A percentile compares a stretch with the other conserved stretches of the same genome.
These are phyloP conservation scores for Verbascum thapsus DNA, from an alignment of 257 asterid genomes.

Conservation along the genomic window DNA sequence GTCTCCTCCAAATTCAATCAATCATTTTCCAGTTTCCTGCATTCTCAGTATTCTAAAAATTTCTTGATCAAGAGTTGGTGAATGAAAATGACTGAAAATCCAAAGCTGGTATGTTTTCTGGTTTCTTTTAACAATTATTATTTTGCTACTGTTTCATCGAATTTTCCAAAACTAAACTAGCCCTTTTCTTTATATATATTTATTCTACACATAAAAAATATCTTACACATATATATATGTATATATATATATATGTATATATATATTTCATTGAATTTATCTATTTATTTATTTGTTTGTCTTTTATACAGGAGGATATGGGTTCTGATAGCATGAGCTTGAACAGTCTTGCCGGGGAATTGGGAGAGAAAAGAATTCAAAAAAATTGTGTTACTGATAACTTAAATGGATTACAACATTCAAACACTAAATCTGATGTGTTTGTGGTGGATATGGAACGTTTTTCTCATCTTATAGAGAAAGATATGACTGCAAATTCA, in stretches of 20 bases:
- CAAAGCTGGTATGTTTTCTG: slow-evolving; percentile 40
- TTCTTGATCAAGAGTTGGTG: slow-evolving; percentile 7
- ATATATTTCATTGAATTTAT: too few species aligned
- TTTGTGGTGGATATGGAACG: slow-evolving; percentile 76
- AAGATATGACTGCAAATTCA: slow-evolving; percentile 53
- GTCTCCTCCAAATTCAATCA: slow-evolving; percentile 29
- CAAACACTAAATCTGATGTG: slow-evolving; percentile 44
- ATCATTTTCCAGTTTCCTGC: slow-evolving; percentile 13
- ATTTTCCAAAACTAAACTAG: background rate
- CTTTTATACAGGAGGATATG: slow-evolving; percentile 43
- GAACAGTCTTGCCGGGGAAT: slow-evolving; percentile 27
- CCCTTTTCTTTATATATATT: too few species aligned
- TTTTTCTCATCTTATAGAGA: slow-evolving; percentile 52
- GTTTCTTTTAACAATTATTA: slow-evolving; percentile 2
- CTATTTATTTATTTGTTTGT: background rate
- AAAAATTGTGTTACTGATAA: slow-evolving; percentile 43
- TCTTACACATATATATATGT: too few species aligned
- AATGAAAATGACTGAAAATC: slow-evolving; percentile 34
- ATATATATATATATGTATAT: too few species aligned
- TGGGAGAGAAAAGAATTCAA: slow-evolving; percentile 42
- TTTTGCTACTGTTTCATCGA: slow-evolving; percentile 37
- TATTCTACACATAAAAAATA: too few species aligned
- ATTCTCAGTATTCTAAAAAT: slow-evolving; percentile 13
- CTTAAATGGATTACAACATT: slow-evolving; percentile 34
- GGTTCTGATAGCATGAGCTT: slow-evolving; percentile 36